Evolutionary conservation across 108 stramenopile species (phyloP).

Genomic region (Conticribra weissflogii): DNA sequence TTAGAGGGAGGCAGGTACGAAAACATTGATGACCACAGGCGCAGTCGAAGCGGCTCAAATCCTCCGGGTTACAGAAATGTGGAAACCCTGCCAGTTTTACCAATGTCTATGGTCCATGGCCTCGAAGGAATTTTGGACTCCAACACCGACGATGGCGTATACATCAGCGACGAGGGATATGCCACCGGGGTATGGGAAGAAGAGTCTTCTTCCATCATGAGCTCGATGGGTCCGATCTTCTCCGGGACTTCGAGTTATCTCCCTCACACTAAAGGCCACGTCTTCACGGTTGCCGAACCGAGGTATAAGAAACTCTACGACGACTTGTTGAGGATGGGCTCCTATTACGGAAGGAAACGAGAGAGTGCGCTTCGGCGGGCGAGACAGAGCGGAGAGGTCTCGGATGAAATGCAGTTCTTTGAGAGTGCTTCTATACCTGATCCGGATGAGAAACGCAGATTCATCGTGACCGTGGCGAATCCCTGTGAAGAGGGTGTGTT

Average conservation of each 20-base stretch:
- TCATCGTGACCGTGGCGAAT: constrained; percentile 35
- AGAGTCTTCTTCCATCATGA: constrained; percentile 7
- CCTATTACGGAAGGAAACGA: constrained; percentile 25
- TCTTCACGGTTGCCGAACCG: constrained; percentile 36
- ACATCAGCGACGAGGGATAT: not conserved
- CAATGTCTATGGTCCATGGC: constrained; percentile 38
- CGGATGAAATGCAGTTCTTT: too few species aligned
- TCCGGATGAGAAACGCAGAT: constrained; percentile 40
- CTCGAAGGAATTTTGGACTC: constrained; percentile 3
- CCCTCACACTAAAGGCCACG: constrained; percentile 33
- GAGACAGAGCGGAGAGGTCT: constrained; percentile 8
- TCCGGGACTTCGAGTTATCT: constrained; percentile 29
- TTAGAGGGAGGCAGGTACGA: constrained; percentile 2
- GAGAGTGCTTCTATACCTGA: constrained; percentile 17
- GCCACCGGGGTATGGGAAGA: constrained; percentile 27
- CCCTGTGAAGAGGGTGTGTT: constrained; percentile 41
- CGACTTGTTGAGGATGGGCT: constrained; percentile 33
- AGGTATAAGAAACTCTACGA: constrained; percentile 38
- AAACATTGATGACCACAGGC: not conserved
- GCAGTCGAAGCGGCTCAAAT: not conserved
- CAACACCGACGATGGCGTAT: constrained; percentile 3
- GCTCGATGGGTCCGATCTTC: constrained; percentile 15
- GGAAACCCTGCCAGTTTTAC: constrained; percentile 31
- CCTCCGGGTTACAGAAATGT: constrained; percentile 8
- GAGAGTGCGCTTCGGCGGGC: constrained; percentile 28